These are phyloP conservation scores for Ogataea siamensis DNA, from an alignment of 805 yeast species.

Conservation along the genomic window DNA sequence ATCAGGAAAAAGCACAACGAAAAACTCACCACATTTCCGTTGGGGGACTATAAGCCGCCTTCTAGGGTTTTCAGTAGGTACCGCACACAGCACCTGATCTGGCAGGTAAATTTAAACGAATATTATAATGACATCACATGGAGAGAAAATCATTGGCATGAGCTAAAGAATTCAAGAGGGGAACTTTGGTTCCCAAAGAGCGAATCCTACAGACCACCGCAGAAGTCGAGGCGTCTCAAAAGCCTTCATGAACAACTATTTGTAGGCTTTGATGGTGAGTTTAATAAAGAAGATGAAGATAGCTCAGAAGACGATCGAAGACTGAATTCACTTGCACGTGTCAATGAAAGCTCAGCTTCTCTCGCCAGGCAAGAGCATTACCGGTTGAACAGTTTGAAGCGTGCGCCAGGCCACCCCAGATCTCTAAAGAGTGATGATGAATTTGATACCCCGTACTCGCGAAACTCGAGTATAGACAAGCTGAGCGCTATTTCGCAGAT, in stretches of 20 bases:
- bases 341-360: conserved; percentile 28
- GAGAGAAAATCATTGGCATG: conserved; percentile 56
- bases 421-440: conserved; percentile 17
- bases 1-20: conserved; percentile 52
- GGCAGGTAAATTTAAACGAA: conserved; percentile 68
- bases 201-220: conserved; percentile 3
- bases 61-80: conserved; percentile 58
- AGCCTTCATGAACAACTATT: conserved; percentile 28
- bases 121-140: conserved; percentile 54
- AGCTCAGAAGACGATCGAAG: conserved; percentile 13
- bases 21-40: conserved; percentile 42
- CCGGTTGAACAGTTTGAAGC: conserved; percentile 20
- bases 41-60: conserved; percentile 57
- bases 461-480: conserved; percentile 13
- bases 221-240: conserved; percentile 11
- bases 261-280: conserved; percentile 30
- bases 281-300: conserved; percentile 25
- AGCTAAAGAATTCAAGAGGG: conserved; percentile 44
- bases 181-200: conserved; percentile 49
- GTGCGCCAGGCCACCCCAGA: conserved; percentile 17
- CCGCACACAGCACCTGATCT: conserved; percentile 44
- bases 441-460: conserved; percentile 6
- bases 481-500: neutral
- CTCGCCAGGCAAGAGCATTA: conserved; percentile 29
- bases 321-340: conserved; percentile 23